phyloP scores from a whole-genome alignment of 2,329 filamentous ascomycete species.

The Monosporascus sp. region DNA sequence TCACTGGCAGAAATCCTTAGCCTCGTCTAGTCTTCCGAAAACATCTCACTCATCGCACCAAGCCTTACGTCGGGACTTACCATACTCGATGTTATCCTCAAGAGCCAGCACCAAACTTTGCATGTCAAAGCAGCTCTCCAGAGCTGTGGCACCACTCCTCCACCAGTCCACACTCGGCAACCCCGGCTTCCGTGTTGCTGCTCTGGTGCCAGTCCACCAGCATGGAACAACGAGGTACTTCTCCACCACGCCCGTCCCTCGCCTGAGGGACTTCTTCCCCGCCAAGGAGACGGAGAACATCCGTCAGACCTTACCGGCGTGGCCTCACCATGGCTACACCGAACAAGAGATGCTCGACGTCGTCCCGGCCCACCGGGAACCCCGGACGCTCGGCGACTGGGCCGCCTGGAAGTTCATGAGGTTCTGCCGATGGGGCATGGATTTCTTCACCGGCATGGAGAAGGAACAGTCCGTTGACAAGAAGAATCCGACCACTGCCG shows the following conservation, averaged over 20 bases:
- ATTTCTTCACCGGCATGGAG: constrained; percentile 67
- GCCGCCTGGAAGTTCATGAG: constrained; percentile 73
- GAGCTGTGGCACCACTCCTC: constrained; percentile 17
- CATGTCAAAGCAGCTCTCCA: constrained; percentile 25
- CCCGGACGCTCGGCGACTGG: constrained; percentile 69
- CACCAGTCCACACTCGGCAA: constrained; percentile 14
- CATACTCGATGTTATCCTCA: constrained; percentile 25
- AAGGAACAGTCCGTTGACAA: constrained; percentile 66
- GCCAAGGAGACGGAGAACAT: constrained; percentile 56
- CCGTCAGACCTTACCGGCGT: constrained; percentile 58
- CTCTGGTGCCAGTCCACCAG: constrained; percentile 17
- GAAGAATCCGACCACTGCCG: constrained; percentile 49
- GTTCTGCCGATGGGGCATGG: constrained; percentile 72
- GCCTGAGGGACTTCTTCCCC: constrained; percentile 58
- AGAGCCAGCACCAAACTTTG: constrained; percentile 25
- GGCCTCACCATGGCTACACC: constrained; percentile 70
- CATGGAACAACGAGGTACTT: constrained; percentile 33
- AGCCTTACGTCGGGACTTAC: background rate
- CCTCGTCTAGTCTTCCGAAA: background rate
- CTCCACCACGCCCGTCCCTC: constrained; percentile 42
- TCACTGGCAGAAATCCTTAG: background rate
- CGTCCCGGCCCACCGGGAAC: constrained; percentile 69
- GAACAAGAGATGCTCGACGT: constrained; percentile 73
- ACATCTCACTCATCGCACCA: background rate
- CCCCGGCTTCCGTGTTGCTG: constrained; percentile 24